Percentiles rank a stretch among this genome's conserved stretches.
These are phyloP conservation scores for Camelina neglecta DNA, from an alignment of 345 rosid species.

Conservation along the genomic window DNA sequence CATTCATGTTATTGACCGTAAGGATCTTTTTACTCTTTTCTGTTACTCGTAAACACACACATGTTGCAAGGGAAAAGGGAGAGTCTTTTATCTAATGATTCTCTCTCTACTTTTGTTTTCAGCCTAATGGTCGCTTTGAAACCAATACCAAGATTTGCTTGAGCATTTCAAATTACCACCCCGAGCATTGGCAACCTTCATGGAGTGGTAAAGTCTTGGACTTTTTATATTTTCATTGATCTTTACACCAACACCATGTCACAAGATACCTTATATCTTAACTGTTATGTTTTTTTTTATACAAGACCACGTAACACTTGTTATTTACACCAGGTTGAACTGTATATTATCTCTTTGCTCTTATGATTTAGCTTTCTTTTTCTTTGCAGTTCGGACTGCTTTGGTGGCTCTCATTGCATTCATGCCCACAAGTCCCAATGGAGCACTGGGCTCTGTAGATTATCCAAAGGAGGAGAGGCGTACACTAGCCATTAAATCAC, in stretches of 20 bases:
- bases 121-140: constrained; percentile 97
- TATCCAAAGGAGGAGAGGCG: constrained; percentile 88
- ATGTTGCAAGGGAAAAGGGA: background rate
- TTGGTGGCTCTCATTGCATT: constrained; percentile 92
- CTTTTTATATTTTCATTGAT: background rate
- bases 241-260: background rate
- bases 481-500: constrained; percentile 83
- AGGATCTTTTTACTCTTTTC: constrained; percentile 32
- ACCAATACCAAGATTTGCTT: constrained; percentile 94
- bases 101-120: constrained; percentile 12
- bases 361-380: constrained; percentile 1
- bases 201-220: constrained; percentile 76
- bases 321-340: constrained; percentile 1
- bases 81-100: background rate
- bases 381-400: constrained; percentile 89
- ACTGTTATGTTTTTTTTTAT: background rate
- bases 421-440: constrained; percentile 94
- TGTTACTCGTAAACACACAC: background rate
- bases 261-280: background rate
- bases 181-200: constrained; percentile 99
- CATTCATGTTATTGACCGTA: constrained; percentile 88
- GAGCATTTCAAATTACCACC: constrained; percentile 97
- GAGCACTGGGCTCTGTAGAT: constrained; percentile 95
- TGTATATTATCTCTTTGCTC: constrained; percentile 1
- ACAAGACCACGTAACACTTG: background rate